Evolutionary conservation across 768 basidiomycete species (phyloP), one percentile per base, ranked within the genome.

Genomic region (Rhizopogon rudus): DNA sequence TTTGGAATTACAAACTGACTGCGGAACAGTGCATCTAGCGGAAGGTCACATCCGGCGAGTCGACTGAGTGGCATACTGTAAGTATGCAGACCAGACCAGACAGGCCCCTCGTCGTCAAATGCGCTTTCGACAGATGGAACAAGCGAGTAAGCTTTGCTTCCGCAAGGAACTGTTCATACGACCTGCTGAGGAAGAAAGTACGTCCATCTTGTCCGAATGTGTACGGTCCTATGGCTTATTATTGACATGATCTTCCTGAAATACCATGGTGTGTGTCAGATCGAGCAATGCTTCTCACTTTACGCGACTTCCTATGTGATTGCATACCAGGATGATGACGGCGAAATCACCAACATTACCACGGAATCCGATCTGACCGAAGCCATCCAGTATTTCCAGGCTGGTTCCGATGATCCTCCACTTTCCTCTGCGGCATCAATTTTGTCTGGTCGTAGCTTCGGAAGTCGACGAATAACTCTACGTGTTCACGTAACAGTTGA

Each of bases 321-420:
- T 54, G 77, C 84, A 5, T 97, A 93, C 73, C 88, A 84, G 61
- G 93, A 94, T 64, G 92, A 97, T 65, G 92, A 95, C 56, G 88
- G 87, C 55, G 92, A 93, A 66, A 78, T 81, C 54, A 83, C 79
- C 22, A 78, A 77, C 58, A 89, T 94, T 59, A 71, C 75, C 0
- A 81, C 78, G 17, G 91, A 96, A 54, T 67, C 71, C 5, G 90
- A 95, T 63, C 77, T 97, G 20, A 81, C 84, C 1, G 94, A 96
- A 61, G 93, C 94, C 1, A 88, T 98, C 55, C 77, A 82, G 35
- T 98, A 93, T 70, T 95, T 93, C 67, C 81, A 86, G 54, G 84
- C 83, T 0, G 87, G 88, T 14, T 72, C 67, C 10, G 93, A 93
- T 59, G 89, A 91, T 60, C 79, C 78, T 13, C 83, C 87, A 31